Evolutionary conservation across 371 early-diverging fungal species (phyloP).

Genomic region (Syncephalastrum contaminatum): DNA sequence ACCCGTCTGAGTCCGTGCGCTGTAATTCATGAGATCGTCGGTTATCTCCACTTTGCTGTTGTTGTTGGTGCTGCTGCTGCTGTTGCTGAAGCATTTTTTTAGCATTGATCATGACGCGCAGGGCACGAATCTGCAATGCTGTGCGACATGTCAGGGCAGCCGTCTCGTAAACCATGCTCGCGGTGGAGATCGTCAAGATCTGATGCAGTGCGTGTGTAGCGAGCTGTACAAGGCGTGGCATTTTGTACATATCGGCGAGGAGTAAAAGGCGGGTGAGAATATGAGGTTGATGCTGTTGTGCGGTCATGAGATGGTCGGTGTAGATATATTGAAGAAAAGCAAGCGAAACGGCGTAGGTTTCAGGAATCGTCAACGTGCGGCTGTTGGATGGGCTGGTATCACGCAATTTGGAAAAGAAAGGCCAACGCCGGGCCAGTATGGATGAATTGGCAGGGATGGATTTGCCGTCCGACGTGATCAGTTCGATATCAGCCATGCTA

Average conservation of each 20-base stretch:
- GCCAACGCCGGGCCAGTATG: constrained; percentile 68
- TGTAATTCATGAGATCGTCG: constrained; percentile 1
- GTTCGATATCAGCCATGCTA: constrained; percentile 67
- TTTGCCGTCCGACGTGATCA: constrained; percentile 57
- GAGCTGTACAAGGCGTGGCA: constrained; percentile 57
- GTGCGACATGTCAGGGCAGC: constrained; percentile 59
- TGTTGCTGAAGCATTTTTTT: constrained; percentile 62
- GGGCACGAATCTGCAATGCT: constrained; percentile 62
- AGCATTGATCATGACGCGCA: constrained; percentile 63
- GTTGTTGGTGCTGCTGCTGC: constrained; percentile 41
- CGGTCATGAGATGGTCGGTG: constrained; percentile 71
- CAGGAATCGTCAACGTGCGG: constrained; percentile 55
- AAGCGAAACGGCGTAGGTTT: constrained; percentile 60
- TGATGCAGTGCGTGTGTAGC: constrained; percentile 70
- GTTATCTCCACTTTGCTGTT: background rate
- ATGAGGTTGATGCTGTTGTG: constrained; percentile 58
- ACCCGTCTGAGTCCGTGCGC: constrained; percentile 8
- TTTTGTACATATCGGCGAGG: constrained; percentile 60
- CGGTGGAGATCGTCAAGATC: constrained; percentile 62
- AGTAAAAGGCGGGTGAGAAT: constrained; percentile 66
- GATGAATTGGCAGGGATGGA: constrained; percentile 68
- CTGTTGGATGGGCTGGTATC: constrained; percentile 9
- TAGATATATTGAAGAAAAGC: constrained; percentile 75
- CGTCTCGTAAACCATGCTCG: constrained; percentile 69
- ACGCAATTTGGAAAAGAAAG: constrained; percentile 44